A percentile compares a stretch with the other conserved stretches of the same genome.
Evolutionary conservation across 169 alveolate genomes (phyloP).

Genomic region (Plasmodium sp.): DNA sequence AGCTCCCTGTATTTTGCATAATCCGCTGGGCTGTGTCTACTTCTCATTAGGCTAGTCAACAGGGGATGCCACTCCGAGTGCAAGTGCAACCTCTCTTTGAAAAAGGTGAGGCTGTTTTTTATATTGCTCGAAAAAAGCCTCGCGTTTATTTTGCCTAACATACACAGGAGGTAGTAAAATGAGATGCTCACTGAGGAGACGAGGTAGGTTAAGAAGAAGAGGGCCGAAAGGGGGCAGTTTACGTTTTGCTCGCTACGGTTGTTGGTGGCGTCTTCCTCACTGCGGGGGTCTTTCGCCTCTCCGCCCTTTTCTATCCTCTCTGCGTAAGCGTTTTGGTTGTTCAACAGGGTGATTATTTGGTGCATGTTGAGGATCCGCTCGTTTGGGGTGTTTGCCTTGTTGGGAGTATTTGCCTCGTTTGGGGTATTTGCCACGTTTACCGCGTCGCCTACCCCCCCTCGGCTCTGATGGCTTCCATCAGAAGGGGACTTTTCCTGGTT

Average conservation of each 20-base stretch:
- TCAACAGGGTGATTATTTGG: slow-evolving; percentile 11
- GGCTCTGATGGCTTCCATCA: neutral
- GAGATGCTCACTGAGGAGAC: slow-evolving; percentile 29
- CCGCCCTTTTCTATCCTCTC: slow-evolving; percentile 12
- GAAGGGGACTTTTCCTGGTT: neutral
- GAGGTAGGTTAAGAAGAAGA: slow-evolving; percentile 17
- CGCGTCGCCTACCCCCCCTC: neutral
- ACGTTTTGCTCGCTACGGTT: neutral
- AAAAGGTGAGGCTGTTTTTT: neutral
- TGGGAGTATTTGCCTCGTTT: too few species aligned
- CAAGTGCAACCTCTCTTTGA: slow-evolving; percentile 11
- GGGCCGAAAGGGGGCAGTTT: neutral
- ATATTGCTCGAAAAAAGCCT: neutral
- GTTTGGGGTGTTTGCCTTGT: too few species aligned
- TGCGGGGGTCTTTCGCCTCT: neutral
- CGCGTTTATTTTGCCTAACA: neutral
- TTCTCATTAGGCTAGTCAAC: slow-evolving; percentile 2
- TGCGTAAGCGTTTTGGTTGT: neutral
- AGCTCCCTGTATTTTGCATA: slow-evolving; percentile 39
- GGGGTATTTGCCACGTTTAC: too few species aligned
- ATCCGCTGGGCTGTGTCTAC: neutral
- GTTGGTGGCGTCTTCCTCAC: neutral
- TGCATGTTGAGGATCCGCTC: neutral
- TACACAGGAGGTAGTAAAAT: neutral
- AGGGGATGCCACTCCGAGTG: slow-evolving; percentile 53